These are phyloP conservation scores for Hypoxylon intermedium DNA, from an alignment of 495 filamentous ascomycete species.

Conservation along the genomic window DNA sequence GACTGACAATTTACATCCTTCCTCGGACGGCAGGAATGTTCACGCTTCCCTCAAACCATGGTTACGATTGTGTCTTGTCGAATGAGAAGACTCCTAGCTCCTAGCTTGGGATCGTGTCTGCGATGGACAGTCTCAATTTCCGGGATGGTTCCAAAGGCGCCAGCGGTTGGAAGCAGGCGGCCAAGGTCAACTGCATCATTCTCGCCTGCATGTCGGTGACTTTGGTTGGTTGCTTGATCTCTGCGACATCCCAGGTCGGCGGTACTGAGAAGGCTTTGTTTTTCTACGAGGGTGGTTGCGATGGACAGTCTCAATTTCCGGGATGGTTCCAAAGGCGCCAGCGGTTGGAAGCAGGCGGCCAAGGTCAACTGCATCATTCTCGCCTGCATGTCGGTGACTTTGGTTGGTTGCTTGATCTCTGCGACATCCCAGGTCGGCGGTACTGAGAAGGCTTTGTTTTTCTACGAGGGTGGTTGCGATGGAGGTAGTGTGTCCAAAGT, in stretches of 20 bases:
- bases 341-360: conserved; percentile 35
- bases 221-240: conserved; percentile 16
- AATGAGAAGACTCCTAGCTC: neutral
- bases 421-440: conserved; percentile 10
- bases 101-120: neutral
- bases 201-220: conserved; percentile 25
- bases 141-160: neutral
- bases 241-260: conserved; percentile 8
- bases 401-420: conserved; percentile 18
- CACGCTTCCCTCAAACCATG: neutral
- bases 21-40: neutral
- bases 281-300: conserved; percentile 27
- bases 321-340: neutral
- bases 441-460: conserved; percentile 16
- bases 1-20: neutral
- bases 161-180: conserved; percentile 36
- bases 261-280: conserved; percentile 16
- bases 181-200: conserved; percentile 32
- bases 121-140: conserved; percentile 24
- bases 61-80: neutral
- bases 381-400: conserved; percentile 18
- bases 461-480: conserved; percentile 26
- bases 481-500: conserved; percentile 15
- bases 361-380: conserved; percentile 34
- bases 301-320: conserved; percentile 16